A percentile compares a stretch with the other conserved stretches of the same genome.
Conservation (phyloP, 2,329 filamentous ascomycete species). For the Lachnellula willkommii region DNA sequence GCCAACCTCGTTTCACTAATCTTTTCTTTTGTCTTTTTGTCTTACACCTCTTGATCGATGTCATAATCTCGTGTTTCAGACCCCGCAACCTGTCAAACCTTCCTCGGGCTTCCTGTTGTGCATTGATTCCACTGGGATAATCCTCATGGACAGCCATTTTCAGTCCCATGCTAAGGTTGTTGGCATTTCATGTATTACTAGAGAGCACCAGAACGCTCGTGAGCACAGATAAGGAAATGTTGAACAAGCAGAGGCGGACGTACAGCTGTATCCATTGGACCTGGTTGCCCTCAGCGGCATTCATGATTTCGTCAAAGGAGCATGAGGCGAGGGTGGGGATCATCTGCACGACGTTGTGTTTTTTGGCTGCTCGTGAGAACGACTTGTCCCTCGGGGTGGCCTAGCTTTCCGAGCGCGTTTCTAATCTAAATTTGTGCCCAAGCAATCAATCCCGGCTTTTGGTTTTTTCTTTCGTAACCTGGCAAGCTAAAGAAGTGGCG, state of each 20-base stretch:
- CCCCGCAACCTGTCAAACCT: constrained; percentile 2
- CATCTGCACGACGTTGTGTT: constrained; percentile 94
- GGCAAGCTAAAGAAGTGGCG: constrained; percentile 6
- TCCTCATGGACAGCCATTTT: constrained; percentile 15
- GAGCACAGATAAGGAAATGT: too few species aligned
- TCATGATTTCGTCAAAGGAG: constrained; percentile 94
- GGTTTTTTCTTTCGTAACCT: too few species aligned
- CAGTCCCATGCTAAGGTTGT: constrained; percentile 3
- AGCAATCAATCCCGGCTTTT: too few species aligned
- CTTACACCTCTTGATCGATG: constrained; percentile 9
- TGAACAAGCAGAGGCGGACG: constrained; percentile 41
- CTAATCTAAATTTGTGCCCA: too few species aligned
- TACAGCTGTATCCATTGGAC: constrained; percentile 94
- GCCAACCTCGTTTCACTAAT: constrained; percentile 9
- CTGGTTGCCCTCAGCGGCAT: constrained; percentile 73
- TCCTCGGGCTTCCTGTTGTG: constrained; percentile 6
- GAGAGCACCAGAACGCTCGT: too few species aligned
- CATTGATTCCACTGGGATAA: constrained; percentile 21
- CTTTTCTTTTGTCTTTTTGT: constrained; percentile 2
- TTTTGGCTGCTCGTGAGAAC: constrained; percentile 79
- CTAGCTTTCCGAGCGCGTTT: constrained; percentile 80
- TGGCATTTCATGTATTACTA: not conserved
- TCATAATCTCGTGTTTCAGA: constrained; percentile 10
- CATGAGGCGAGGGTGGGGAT: constrained; percentile 95
- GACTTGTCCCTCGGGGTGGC: constrained; percentile 89